Evolutionary conservation across 2,329 filamentous ascomycete species (phyloP), one percentile per base, ranked within the genome.

Genomic region (Monilinia aucupariae): DNA sequence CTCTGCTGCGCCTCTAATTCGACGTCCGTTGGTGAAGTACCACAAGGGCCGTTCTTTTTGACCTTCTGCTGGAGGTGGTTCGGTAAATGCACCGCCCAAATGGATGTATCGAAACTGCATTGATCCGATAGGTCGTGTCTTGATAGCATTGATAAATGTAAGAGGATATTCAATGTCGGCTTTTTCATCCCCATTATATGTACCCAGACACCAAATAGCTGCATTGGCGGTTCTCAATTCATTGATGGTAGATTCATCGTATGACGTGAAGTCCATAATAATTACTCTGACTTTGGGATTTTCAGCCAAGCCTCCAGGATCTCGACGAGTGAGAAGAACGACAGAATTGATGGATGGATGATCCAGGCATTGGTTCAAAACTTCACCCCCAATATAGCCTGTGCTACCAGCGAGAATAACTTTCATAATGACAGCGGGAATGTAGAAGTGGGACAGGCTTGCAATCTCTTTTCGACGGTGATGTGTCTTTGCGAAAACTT

Each of bases 1-100:
- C 37, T 55, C 53, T 43, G 27, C 53, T 30, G n/a, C 17, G 5
- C 53, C 53, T 55, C 53, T 55, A n/a, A 55, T 43, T n/a, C 53
- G 15, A 9, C 53, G 34, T 30, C 37, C 53, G 7, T 13, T 41
- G 10, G 37, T 12, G n/a, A 7, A 45, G 39, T 55, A 55, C 53
- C 53, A 55, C 25, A 55, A 20, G 3, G 37, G 27, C 17, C 37
- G 22, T 43, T 55, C 37, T 43, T 55, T 15, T 12, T n/a, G 37
- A 27, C 53, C 53, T 27, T 55, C 25, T 55, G 43, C 22, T 20
- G 15, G 6, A 55, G 53, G 53, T 27, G 53, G 37, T 55, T 43
- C 53, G 22, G 53, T 55, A 41, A 55, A 43, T 1, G 53, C 53
- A 8, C 53, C 53, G 4, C 53, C 53, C 3, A 55, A 22, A 2